Evolutionary conservation across 78 protist genomes (phyloP), one percentile per base, ranked within the genome.

Genomic region (Bodo saltans): DNA sequence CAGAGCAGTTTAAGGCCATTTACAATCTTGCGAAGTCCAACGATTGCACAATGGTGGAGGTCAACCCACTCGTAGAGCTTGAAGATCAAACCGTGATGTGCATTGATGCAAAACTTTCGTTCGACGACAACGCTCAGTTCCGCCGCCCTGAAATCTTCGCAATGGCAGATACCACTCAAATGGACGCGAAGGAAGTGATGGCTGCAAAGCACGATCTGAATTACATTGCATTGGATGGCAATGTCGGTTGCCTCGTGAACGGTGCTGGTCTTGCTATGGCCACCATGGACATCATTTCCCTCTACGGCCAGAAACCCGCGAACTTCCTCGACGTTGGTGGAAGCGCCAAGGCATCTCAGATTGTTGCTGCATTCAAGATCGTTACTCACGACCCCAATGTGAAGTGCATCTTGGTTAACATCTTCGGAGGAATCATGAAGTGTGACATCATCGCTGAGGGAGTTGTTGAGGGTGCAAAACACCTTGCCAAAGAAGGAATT

Each of bases 211-310:
- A 37, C 70, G 97, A 91, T 83, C 92, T 96, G 74, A 97, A 96
- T 94, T 97, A 90, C 87, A 88, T 97, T 84, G 98, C 95, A 34
- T 76, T 96, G 42, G 98, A 95, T 83, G 99, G 99, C 60, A 90
- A 86, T 90, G 94, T 97, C 81, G 99, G 98, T 25, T 97, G 98
- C 92, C 79, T 97, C 42, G 99, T 95, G 70, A 96, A 97, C 90
- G 99, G 99, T 39, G 99, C 99, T 25, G 99, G 99, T 28, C 93
- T 97, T 38, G 99, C 99, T 37, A 97, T 97, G 99, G 99, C 99
- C 52, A 96, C 99, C 67, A 95, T 97, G 98, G 99, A 97, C 91
- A 90, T 93, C 88, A 93, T 95, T 83, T 83, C 87, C 78, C 88
- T 87, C 28, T 70, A 81, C 83, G 98, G 99, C 32, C 98, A 98